These are phyloP conservation scores for Fonsecaea multimorphosa DNA, from an alignment of 2,329 filamentous ascomycete species.

Conservation along the genomic window DNA sequence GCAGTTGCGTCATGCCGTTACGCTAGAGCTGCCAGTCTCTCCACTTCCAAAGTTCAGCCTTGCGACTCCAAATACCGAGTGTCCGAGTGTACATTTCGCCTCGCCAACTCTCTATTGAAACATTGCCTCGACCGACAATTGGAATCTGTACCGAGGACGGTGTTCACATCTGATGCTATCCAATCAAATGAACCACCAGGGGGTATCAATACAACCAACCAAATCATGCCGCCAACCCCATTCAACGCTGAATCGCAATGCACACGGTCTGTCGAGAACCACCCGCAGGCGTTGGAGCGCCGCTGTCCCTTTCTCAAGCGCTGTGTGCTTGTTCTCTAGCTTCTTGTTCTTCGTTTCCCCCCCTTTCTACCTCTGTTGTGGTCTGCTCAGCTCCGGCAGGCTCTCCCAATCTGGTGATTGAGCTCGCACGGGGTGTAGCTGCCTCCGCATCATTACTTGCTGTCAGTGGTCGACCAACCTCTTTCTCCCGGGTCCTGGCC, in stretches of 20 bases:
- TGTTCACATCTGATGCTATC: neutral
- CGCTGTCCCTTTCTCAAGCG: neutral
- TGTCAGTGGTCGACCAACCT: slow-evolving; percentile 22
- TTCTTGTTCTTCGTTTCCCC: neutral
- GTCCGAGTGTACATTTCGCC: too few species aligned
- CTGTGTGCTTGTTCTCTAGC: neutral
- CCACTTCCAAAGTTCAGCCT: slow-evolving; percentile 5
- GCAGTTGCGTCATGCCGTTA: slow-evolving; percentile 12
- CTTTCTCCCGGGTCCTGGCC: slow-evolving; percentile 24
- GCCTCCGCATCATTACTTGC: slow-evolving; percentile 22
- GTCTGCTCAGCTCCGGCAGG: neutral
- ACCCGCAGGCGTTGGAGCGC: neutral
- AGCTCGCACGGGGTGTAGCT: neutral
- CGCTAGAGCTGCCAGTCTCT: slow-evolving; percentile 1
- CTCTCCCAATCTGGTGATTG: neutral
- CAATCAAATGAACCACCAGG: neutral
- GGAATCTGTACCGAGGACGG: neutral
- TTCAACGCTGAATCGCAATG: too few species aligned
- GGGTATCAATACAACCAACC: slow-evolving; percentile 1
- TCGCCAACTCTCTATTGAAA: neutral
- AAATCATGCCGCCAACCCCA: neutral
- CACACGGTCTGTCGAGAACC: neutral
- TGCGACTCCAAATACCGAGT: too few species aligned
- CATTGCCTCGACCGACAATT: neutral
- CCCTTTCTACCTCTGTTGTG: neutral